These are phyloP conservation scores for Eimeria praecox DNA, from an alignment of 169 alveolate genomes.

Conservation along the genomic window DNA sequence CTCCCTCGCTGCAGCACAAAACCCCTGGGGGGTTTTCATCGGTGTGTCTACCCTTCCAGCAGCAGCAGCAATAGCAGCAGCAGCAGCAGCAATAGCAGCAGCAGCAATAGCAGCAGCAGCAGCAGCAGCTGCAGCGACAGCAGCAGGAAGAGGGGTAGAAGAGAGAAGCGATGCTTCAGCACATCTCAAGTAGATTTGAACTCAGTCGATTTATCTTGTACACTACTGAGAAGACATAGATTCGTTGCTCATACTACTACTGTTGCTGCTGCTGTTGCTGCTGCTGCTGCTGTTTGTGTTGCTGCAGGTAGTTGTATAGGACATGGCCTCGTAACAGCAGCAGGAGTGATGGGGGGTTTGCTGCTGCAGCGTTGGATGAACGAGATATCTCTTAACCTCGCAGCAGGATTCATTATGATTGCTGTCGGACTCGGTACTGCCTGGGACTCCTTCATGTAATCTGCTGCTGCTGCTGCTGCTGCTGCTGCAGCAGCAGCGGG, in stretches of 20 bases:
- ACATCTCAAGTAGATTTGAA: too few species aligned
- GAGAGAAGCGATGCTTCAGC: not conserved
- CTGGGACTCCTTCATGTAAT: not conserved
- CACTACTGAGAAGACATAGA: too few species aligned
- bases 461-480: not conserved
- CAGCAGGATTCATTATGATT: conserved; percentile 43
- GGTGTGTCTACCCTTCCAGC: not conserved
- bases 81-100: not conserved
- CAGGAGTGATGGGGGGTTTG: conserved; percentile 12
- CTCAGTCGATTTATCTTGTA: not conserved
- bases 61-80: conserved; percentile 1
- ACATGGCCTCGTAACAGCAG: conserved; percentile 50
- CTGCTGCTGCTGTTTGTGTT: conserved; percentile 32
- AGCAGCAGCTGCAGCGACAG: not conserved
- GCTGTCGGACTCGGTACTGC: conserved; percentile 1
- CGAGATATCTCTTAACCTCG: conserved; percentile 44
- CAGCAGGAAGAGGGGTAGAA: not conserved
- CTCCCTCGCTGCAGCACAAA: conserved; percentile 77
- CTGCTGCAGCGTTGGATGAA: conserved; percentile 57
- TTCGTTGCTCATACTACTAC: not conserved
- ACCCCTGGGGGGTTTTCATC: conserved; percentile 78
- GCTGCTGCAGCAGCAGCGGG: not conserved
- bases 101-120: not conserved
- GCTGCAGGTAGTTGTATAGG: conserved; percentile 76
- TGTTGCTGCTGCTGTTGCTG: conserved; percentile 25